These are phyloP conservation scores for Funneliformis geosporum DNA, from an alignment of 192 early-diverging fungal species.

Conservation along the genomic window DNA sequence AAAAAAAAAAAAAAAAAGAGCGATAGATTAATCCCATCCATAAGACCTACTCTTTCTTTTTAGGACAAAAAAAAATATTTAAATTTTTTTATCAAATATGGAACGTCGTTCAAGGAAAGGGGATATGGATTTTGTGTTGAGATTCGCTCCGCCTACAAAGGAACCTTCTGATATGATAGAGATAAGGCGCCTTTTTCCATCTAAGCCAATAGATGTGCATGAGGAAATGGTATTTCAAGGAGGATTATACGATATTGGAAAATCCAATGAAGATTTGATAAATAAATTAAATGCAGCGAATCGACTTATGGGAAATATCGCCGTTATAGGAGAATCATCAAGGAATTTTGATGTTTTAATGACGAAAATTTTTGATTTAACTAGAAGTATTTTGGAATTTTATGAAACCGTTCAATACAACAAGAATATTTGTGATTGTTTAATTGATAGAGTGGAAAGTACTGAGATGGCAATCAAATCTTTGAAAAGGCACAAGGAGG, in stretches of 20 bases:
- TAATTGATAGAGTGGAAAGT: constrained; percentile 2
- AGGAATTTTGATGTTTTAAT: constrained; percentile 15
- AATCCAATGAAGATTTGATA: background rate
- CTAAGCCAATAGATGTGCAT: background rate
- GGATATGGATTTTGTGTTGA: background rate
- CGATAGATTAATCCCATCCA: too few species aligned
- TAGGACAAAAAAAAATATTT: background rate
- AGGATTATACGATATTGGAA: background rate
- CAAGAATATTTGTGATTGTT: constrained; percentile 22
- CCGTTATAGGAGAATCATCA: background rate
- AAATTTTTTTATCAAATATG: background rate
- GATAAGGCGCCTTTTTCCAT: background rate
- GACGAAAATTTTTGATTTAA: background rate
- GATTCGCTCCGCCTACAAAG: background rate
- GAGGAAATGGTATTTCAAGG: background rate
- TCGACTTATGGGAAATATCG: background rate
- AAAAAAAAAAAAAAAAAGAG: too few species aligned
- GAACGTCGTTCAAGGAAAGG: background rate
- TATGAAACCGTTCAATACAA: constrained; percentile 24
- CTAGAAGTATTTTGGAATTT: constrained; percentile 8
- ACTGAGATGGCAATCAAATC: constrained; percentile 3
- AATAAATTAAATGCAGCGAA: background rate
- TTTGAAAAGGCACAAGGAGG: constrained; percentile 7
- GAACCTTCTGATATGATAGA: background rate
- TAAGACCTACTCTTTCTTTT: too few species aligned